Evolutionary conservation across 768 basidiomycete genomes (phyloP).

Genomic region (Lentinula raphanica): DNA sequence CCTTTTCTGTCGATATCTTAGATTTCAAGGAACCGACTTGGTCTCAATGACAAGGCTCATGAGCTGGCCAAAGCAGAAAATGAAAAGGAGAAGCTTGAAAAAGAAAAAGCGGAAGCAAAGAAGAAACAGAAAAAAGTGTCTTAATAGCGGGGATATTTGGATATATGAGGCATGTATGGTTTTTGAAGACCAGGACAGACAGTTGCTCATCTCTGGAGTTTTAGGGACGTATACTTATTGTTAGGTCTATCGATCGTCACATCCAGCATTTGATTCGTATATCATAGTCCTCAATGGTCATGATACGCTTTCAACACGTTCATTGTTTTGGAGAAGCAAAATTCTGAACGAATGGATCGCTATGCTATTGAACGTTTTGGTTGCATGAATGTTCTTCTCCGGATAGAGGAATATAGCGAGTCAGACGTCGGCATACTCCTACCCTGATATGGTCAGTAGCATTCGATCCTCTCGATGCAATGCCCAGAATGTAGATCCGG

Average conservation of each 20-base stretch:
- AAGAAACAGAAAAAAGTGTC: conserved; percentile 9
- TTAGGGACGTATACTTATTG: too few species aligned
- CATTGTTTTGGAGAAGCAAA: background rate
- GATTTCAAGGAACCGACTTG: conserved; percentile 89
- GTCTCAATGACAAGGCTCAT: conserved; percentile 85
- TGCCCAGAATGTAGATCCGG: background rate
- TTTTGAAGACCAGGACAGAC: too few species aligned
- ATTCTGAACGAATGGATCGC: too few species aligned
- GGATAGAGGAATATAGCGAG: background rate
- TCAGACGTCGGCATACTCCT: too few species aligned
- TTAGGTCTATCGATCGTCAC: background rate
- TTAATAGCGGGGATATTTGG: background rate
- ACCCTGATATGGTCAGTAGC: background rate
- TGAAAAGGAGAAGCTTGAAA: conserved; percentile 57
- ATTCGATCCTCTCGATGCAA: too few species aligned
- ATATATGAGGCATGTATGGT: background rate
- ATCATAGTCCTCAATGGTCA: background rate
- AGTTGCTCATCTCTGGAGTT: too few species aligned
- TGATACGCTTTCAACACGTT: background rate
- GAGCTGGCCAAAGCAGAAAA: conserved; percentile 72
- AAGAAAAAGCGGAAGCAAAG: conserved; percentile 26
- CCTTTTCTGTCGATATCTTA: conserved; percentile 21
- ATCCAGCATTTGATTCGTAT: background rate
- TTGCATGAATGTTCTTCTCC: background rate
- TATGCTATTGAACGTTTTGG: background rate